phyloP scores from a whole-genome alignment of 2,329 filamentous ascomycete genomes.

The Trichoderma brevicompactum region DNA sequence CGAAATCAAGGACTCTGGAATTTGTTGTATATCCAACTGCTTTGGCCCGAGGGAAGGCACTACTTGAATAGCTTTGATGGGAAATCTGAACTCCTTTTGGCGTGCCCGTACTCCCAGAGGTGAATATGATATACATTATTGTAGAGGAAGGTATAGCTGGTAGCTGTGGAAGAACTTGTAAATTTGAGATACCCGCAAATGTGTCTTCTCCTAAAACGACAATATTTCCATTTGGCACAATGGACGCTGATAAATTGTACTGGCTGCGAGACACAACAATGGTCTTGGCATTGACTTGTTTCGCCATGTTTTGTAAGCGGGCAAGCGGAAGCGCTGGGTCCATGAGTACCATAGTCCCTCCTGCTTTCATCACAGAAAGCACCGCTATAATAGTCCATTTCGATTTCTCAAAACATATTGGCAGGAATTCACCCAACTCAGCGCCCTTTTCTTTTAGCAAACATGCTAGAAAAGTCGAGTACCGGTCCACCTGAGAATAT shows the following conservation, averaged over 20 bases:
- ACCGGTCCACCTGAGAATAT: conserved; percentile 18
- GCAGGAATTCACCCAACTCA: conserved; percentile 35
- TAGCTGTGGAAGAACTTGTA: background rate
- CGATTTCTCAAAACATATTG: conserved; percentile 42
- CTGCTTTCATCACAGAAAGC: conserved; percentile 41
- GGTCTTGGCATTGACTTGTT: background rate
- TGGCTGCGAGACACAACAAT: conserved; percentile 1
- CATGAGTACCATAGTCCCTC: conserved; percentile 42
- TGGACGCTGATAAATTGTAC: background rate
- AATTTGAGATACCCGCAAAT: background rate
- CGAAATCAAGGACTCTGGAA: conserved; percentile 13
- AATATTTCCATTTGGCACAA: background rate
- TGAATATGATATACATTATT: conserved; percentile 14
- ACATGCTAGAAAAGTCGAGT: conserved; percentile 1
- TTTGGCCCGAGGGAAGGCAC: conserved; percentile 31
- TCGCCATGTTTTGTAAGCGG: background rate
- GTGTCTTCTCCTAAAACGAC: background rate
- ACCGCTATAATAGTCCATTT: conserved; percentile 39
- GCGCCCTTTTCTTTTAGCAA: conserved; percentile 1
- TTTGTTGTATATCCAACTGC: background rate
- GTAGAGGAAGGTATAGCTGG: background rate
- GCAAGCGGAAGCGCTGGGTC: conserved; percentile 34
- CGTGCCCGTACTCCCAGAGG: conserved; percentile 12
- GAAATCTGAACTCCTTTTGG: conserved; percentile 1
- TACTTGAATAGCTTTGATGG: conserved; percentile 28